A percentile compares a stretch with the other conserved stretches of the same genome.
phyloP scores from a whole-genome alignment of 768 basidiomycete genomes.

The Boletus vinaceobasis region DNA sequence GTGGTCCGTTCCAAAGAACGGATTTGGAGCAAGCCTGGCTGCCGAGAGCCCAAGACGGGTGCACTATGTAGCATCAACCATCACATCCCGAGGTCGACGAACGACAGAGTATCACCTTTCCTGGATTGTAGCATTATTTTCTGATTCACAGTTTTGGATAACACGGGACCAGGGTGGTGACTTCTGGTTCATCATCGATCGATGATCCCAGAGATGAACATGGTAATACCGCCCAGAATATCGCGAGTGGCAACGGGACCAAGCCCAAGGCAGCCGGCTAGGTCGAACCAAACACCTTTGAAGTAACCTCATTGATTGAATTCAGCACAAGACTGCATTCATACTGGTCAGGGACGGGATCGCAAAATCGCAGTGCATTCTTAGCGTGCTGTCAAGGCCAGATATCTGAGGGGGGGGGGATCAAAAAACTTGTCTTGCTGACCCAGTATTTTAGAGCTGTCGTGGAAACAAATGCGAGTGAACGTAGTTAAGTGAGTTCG shows the following conservation, averaged over 20 bases:
- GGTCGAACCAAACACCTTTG: background rate
- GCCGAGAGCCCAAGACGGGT: no score
- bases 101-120: background rate
- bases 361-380: no score
- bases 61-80: background rate
- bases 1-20: background rate
- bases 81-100: no score
- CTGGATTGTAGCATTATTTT: constrained; percentile 33
- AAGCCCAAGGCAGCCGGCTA: background rate
- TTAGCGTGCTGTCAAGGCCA: background rate
- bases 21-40: background rate
- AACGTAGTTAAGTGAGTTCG: no score
- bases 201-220: constrained; percentile 91
- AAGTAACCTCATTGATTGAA: no score
- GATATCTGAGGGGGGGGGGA: background rate
- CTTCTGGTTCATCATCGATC: constrained; percentile 28
- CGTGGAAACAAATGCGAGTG: background rate
- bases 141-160: no score
- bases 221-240: constrained; percentile 83
- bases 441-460: no score
- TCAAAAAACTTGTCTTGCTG: background rate
- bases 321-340: no score
- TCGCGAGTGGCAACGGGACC: constrained; percentile 41
- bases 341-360: background rate
- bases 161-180: no score